Conservation (phyloP, 176 grass and related monocot species). For the Paspalum vaginatum region DNA sequence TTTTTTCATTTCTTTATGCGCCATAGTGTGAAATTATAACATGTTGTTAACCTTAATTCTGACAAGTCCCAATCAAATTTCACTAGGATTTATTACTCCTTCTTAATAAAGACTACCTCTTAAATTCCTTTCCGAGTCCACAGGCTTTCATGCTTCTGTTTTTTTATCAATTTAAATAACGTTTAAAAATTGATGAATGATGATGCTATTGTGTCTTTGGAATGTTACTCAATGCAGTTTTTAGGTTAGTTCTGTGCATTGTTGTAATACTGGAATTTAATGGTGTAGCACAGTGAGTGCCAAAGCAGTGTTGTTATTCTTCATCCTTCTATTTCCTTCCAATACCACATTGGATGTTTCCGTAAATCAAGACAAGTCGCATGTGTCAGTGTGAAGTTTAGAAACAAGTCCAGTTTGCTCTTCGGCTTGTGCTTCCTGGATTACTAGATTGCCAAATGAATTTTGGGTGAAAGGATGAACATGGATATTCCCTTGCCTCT, state of each 20-base stretch:
- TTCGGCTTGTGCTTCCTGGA: not conserved
- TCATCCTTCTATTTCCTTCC: not conserved
- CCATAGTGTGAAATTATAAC: not conserved
- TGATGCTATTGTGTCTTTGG: not conserved
- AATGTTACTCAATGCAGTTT: not conserved
- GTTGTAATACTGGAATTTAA: not conserved
- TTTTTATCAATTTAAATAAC: slow-evolving; percentile 6
- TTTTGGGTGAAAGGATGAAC: slow-evolving; percentile 21
- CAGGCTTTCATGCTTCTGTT: slow-evolving; percentile 24
- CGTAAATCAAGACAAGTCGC: not conserved
- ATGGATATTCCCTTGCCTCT: not conserved
- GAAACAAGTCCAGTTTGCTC: not conserved
- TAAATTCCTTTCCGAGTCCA: not conserved
- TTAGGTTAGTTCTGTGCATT: not conserved
- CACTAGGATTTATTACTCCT: not conserved
- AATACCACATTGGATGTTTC: not conserved
- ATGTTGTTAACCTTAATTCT: not conserved
- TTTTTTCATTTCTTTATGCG: not conserved
- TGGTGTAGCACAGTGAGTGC: not conserved
- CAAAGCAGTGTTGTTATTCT: not conserved
- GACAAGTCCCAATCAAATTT: slow-evolving; percentile 2
- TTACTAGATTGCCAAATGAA: slow-evolving; percentile 11
- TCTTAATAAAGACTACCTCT: not conserved
- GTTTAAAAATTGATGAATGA: slow-evolving; percentile 1
- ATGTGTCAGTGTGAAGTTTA: not conserved